These are phyloP conservation scores for Globisporangium middletonii DNA, from an alignment of 352 stramenopile species.

Conservation along the genomic window DNA sequence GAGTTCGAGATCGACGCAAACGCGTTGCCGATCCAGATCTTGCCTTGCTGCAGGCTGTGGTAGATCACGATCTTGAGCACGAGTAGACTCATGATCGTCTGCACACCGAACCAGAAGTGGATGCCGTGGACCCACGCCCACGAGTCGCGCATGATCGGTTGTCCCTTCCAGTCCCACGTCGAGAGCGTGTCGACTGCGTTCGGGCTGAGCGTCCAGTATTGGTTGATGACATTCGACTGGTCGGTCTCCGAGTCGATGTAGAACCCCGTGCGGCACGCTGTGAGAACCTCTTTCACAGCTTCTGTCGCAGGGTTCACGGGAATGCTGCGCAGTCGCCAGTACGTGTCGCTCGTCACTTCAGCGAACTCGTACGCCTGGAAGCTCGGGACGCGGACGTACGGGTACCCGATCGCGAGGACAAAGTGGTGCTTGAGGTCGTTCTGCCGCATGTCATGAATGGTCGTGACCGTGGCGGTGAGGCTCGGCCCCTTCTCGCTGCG, in stretches of 20 bases:
- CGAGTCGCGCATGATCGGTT: constrained; percentile 23
- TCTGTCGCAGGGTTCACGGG: too few species aligned
- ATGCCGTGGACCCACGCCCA: constrained; percentile 51
- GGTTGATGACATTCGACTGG: constrained; percentile 32
- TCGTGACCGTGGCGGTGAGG: too few species aligned
- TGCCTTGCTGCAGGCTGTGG: constrained; percentile 21
- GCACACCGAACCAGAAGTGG: constrained; percentile 32
- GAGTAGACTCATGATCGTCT: constrained; percentile 30
- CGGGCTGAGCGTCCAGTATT: constrained; percentile 9
- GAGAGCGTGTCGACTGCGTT: too few species aligned
- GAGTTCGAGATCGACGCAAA: constrained; percentile 39
- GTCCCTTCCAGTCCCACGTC: constrained; percentile 14
- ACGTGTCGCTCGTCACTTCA: too few species aligned
- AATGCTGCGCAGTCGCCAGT: too few species aligned
- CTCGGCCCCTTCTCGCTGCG: too few species aligned
- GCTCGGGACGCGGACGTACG: too few species aligned
- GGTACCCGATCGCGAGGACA: too few species aligned
- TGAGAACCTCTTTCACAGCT: too few species aligned
- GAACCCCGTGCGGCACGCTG: constrained; percentile 1
- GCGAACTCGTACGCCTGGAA: too few species aligned
- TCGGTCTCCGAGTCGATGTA: constrained; percentile 22
- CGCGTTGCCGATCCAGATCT: constrained; percentile 43
- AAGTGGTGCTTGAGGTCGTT: too few species aligned
- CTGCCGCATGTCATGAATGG: too few species aligned
- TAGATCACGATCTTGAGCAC: constrained; percentile 32